phyloP scores from a whole-genome alignment of 305 asterid genomes.

The Coffea humblotiana region DNA sequence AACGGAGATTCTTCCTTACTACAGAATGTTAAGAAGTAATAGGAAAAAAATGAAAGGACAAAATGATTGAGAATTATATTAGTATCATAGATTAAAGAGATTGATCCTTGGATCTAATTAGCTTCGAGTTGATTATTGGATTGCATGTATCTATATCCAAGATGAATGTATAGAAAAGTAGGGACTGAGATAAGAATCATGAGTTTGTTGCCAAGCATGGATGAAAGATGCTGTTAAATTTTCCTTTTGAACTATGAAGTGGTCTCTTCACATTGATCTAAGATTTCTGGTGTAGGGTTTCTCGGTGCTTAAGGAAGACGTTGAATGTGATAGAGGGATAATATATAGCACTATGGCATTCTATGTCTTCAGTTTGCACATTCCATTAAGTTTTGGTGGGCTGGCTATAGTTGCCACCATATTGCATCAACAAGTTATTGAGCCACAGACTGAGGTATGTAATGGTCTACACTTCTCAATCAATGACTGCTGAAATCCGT shows the following conservation, averaged over 20 bases:
- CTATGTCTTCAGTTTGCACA: slow-evolving; percentile 73
- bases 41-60: too few species aligned
- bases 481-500: neutral
- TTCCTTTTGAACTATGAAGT: neutral
- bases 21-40: too few species aligned
- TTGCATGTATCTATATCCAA: too few species aligned
- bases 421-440: slow-evolving; percentile 53
- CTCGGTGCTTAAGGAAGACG: slow-evolving; percentile 62
- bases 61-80: too few species aligned
- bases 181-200: too few species aligned
- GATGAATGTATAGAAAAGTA: too few species aligned
- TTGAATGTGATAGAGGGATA: slow-evolving; percentile 49
- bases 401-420: slow-evolving; percentile 56
- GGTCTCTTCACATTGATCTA: slow-evolving; percentile 7
- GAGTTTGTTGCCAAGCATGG: too few species aligned
- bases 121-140: too few species aligned
- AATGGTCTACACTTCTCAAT: neutral
- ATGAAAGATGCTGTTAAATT: too few species aligned
- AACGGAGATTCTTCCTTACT: neutral
- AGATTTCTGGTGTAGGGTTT: slow-evolving; percentile 50
- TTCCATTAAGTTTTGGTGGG: slow-evolving; percentile 92
- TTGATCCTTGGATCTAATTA: too few species aligned
- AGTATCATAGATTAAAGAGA: too few species aligned
- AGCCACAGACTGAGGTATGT: slow-evolving; percentile 55
- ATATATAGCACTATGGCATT: slow-evolving; percentile 72